phyloP scores from a whole-genome alignment of 352 stramenopile species.

The Globisporangium megalacanthum region DNA sequence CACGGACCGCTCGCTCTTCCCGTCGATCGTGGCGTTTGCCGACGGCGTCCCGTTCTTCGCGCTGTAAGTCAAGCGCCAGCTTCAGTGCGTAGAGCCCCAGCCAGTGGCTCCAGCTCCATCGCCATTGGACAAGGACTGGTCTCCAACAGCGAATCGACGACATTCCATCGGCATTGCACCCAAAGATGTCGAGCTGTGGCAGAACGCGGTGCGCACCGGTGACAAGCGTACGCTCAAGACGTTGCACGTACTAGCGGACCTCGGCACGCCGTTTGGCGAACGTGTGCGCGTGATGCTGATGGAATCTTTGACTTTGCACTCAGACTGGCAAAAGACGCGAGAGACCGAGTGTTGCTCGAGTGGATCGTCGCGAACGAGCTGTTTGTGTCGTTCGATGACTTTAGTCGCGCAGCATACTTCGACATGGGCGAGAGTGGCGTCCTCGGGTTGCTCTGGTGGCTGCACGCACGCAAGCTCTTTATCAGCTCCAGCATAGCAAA shows the following conservation, averaged over 20 bases:
- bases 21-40: background rate
- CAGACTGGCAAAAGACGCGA: background rate
- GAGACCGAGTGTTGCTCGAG: conserved; percentile 1
- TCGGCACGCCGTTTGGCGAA: too few relatives aligned
- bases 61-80: background rate
- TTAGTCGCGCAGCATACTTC: too few relatives aligned
- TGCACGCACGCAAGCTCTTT: background rate
- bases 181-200: background rate
- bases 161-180: too few relatives aligned
- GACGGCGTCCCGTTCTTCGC: background rate
- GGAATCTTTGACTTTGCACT: background rate
- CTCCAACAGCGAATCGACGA: too few relatives aligned
- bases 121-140: too few relatives aligned
- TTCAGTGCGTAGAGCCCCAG: background rate
- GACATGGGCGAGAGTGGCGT: background rate
- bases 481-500: background rate
- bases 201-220: background rate
- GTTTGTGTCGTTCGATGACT: background rate
- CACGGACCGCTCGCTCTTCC: background rate
- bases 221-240: conserved; percentile 5
- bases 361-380: background rate
- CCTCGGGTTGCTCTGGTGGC: background rate
- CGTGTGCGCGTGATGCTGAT: background rate
- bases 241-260: background rate
- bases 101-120: background rate